phyloP scores from a whole-genome alignment of 345 rosid species.

The Trapa incisa region DNA sequence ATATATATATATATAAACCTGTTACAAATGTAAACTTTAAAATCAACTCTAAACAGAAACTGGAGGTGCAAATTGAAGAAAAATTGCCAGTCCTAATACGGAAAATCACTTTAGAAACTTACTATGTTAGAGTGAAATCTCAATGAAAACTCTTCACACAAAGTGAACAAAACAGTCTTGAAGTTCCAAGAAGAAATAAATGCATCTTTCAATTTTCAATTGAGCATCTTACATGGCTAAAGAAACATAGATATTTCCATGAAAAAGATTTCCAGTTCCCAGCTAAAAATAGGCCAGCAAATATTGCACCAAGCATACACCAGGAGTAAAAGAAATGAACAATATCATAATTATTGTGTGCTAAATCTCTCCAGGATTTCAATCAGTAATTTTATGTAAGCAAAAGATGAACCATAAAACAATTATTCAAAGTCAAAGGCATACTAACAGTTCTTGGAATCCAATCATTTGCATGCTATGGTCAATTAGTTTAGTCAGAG shows the following conservation, averaged over 20 bases:
- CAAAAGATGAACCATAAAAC: background rate
- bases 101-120: background rate
- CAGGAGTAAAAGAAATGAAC: no score
- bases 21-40: background rate
- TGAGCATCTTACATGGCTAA: background rate
- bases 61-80: background rate
- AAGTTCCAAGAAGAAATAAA: background rate
- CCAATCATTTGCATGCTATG: background rate
- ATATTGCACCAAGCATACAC: no score
- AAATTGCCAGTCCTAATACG: no score
- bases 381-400: background rate
- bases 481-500: background rate
- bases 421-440: background rate
- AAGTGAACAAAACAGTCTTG: background rate
- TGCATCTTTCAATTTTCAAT: no score
- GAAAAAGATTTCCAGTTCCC: no score
- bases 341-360: no score
- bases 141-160: background rate
- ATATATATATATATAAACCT: conserved; percentile 36
- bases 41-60: background rate
- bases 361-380: no score
- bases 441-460: background rate
- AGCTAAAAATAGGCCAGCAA: no score
- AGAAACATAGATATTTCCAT: background rate
- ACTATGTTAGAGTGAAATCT: background rate